These are phyloP conservation scores for Talaromyces rugulosus DNA, from an alignment of 2,329 filamentous ascomycete genomes.

Conservation along the genomic window DNA sequence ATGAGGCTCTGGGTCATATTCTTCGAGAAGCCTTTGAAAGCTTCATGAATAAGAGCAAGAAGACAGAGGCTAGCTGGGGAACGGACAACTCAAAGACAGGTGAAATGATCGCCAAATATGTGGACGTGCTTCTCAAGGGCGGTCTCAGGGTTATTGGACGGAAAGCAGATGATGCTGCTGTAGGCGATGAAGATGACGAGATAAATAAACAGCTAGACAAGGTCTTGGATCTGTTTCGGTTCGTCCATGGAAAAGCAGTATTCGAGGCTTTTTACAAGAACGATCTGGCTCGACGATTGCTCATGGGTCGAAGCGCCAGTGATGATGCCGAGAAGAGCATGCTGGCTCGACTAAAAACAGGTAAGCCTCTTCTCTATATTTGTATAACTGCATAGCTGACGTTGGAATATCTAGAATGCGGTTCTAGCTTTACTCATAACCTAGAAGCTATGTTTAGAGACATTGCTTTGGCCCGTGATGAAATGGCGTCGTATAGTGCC, in stretches of 20 bases:
- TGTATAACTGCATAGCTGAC: neutral
- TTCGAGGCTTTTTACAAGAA: constrained; percentile 99
- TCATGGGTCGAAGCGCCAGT: constrained; percentile 90
- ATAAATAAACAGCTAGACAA: constrained; percentile 89
- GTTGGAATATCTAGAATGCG: constrained; percentile 62
- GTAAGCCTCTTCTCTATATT: constrained; percentile 29
- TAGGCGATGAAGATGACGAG: constrained; percentile 85
- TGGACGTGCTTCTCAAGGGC: constrained; percentile 81
- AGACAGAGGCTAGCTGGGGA: constrained; percentile 65
- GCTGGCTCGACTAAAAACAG: constrained; percentile 80
- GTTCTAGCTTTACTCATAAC: constrained; percentile 91
- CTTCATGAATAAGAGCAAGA: constrained; percentile 87
- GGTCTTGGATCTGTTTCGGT: constrained; percentile 89
- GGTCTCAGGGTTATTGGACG: constrained; percentile 67
- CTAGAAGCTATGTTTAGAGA: constrained; percentile 99
- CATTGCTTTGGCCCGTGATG: constrained; percentile 85
- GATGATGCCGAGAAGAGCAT: constrained; percentile 95
- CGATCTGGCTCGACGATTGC: constrained; percentile 79
- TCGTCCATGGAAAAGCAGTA: constrained; percentile 94
- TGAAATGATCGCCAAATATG: constrained; percentile 97
- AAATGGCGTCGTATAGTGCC: constrained; percentile 83
- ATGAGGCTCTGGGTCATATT: constrained; percentile 71
- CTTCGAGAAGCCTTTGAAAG: constrained; percentile 80
- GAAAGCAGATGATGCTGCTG: constrained; percentile 48
- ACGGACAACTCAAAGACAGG: constrained; percentile 90